Evolutionary conservation across 208 protist genomes (phyloP), one percentile per base, ranked within the genome.

Genomic region (Acanthamoeba polyphaga): DNA sequence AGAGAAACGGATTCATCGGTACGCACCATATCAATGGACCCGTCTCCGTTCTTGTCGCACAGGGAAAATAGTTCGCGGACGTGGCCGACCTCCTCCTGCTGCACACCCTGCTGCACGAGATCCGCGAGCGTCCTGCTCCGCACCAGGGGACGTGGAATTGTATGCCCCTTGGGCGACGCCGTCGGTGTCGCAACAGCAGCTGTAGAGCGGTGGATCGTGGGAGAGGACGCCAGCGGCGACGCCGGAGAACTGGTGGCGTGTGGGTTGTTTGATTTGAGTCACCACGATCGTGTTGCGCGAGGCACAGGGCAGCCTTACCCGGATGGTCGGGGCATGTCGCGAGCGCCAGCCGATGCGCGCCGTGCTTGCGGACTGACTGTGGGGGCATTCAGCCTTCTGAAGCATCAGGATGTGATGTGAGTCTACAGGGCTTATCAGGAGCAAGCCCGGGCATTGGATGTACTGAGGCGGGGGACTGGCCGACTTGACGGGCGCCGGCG

Each of bases 11-110:
- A 34, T 53, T 29, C 38, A n/a, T 51, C 1, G 34, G 32, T 8
- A 89, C 27, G 82, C 60, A 89, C 82, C 82, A 29, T 89, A 62
- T 89, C 82, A 66, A 89, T 89, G 15, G 82, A 89, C 6, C 82
- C 82, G 43, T 89, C 55, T 64, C 51, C 49, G 27, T 89, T 62
- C 49, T 89, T 89, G 27, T 89, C 82, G 29, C 34, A 89, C 29
- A 66, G 32, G 34, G 51, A 19, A 32, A 89, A 89, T 10, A 89
- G 82, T 34, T 89, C 82, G 27, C 34, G 49, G n/a, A 60, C 51
- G 46, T 89, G 82, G 46, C 32, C 55, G 17, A 60, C 15, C 55
- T 89, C 82, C 15, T 89, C 82, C 22, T 89, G 24, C 24, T 76
- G 68, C 68, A 76, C 68, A 15, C 68, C 68, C 27, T 76, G 68